Percentiles rank a stretch among this genome's conserved stretches.
Evolutionary conservation across 2,329 filamentous ascomycete species (phyloP).

Genomic region (Pseudogymnoascus sp.): DNA sequence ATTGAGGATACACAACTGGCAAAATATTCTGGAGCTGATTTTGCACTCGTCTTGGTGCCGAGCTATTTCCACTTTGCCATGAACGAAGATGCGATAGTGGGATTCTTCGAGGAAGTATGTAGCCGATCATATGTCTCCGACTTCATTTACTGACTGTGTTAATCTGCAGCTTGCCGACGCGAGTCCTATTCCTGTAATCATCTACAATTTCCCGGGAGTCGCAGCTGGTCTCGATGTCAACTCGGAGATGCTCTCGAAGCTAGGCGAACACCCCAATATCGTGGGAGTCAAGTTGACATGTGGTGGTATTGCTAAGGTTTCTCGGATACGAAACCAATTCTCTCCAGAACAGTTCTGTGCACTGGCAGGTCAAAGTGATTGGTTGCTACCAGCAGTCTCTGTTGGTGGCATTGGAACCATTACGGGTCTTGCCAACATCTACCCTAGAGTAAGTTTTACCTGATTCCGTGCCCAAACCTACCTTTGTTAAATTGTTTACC

Average conservation of each 20-base stretch:
- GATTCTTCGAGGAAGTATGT: conserved; percentile 40
- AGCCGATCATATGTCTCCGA: conserved; percentile 7
- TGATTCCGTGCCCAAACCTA: background rate
- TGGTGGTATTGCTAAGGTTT: conserved; percentile 34
- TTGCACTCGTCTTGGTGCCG: conserved; percentile 31
- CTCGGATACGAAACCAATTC: conserved; percentile 40
- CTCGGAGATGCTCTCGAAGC: conserved; percentile 28
- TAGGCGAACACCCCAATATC: conserved; percentile 29
- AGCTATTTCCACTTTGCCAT: conserved; percentile 34
- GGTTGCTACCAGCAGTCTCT: conserved; percentile 51
- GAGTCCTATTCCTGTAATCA: conserved; percentile 33
- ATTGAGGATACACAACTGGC: conserved; percentile 31
- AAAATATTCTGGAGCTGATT: conserved; percentile 31
- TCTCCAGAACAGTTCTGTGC: conserved; percentile 32
- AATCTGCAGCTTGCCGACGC: conserved; percentile 28
- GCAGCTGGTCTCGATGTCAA: conserved; percentile 35
- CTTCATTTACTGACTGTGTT: background rate
- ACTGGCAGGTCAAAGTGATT: conserved; percentile 56
- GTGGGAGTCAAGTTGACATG: conserved; percentile 31
- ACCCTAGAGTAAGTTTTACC: conserved; percentile 38
- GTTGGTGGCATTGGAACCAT: conserved; percentile 52
- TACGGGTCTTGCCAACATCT: conserved; percentile 54
- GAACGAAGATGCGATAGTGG: conserved; percentile 39
- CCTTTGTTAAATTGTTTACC: background rate
- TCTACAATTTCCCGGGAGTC: conserved; percentile 40